Evolutionary conservation across 768 basidiomycete species (phyloP), one percentile per base, ranked within the genome.

Genomic region (Tephrocybe sp.): DNA sequence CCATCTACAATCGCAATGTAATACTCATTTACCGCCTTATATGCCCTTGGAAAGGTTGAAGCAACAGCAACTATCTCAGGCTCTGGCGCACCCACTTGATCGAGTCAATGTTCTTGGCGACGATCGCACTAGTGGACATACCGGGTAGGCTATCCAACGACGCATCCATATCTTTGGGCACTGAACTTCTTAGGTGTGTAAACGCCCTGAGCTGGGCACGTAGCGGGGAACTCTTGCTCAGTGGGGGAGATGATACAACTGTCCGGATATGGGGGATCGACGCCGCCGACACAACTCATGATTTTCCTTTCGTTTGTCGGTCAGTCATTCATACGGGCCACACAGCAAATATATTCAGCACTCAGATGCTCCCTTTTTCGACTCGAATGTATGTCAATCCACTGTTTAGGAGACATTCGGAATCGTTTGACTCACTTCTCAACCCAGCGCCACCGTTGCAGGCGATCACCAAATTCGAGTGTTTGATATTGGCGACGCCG

Each of bases 271-370:
- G 92, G 92, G 71, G 78, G 35, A 78, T 89, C 61, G 80, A 87
- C 59, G 54, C 69, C 13, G 62, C 66, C 25, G 66, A 77, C 56
- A 55, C 61, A 16, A 58, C 51, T 22, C 63, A 74, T 25, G 79
- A 80, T 43, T 88, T 84, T 69, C 85, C 80, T 22, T 91, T 83
- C 65, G 66, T 69, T 34, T 90, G 79, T 60, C 73, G 80, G 48
- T 74, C 82, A 7, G 78, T 86, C n/a, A 83, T 94, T 42, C 65
- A 75, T 12, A 93, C 92, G 0, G 90, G 89, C 3, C 92, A 96
- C 64, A 77, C 69, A 38, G 82, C 77, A 11, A 96, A 96, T 60
- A 90, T 96, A 38, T 96, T 96, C 72, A 89, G 85, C 56, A 83
- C 80, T 0, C 82, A 89, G 38, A 85, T 90, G 76, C 72, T 96